These are phyloP conservation scores for Chloropicon primus DNA, from an alignment of 139 green algal genomes.

Conservation along the genomic window DNA sequence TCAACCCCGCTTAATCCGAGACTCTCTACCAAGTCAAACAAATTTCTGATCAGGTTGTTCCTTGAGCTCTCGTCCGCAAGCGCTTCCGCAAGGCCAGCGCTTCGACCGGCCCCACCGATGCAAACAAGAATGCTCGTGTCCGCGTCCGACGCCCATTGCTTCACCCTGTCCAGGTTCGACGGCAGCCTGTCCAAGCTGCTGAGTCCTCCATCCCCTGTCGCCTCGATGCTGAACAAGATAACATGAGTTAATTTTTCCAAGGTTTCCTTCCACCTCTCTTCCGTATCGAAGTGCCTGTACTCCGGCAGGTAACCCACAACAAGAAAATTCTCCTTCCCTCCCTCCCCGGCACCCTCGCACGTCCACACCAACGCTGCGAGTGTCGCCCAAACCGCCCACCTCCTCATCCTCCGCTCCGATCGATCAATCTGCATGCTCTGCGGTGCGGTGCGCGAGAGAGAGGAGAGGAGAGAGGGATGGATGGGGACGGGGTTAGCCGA, in stretches of 20 bases:
- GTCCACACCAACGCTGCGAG: too few relatives aligned
- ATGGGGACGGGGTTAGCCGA: not conserved
- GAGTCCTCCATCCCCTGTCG: not conserved
- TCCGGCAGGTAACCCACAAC: not conserved
- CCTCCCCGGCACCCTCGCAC: too few relatives aligned
- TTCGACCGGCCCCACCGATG: slow-evolving; percentile 8
- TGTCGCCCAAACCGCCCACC: too few relatives aligned
- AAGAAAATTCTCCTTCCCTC: too few relatives aligned
- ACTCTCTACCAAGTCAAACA: not conserved
- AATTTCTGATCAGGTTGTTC: not conserved
- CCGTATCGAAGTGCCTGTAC: not conserved
- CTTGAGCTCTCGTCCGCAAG: not conserved
- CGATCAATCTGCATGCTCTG: too few relatives aligned
- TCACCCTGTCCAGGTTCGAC: not conserved
- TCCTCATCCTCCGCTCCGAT: too few relatives aligned
- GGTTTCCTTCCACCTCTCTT: not conserved
- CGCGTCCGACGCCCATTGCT: not conserved
- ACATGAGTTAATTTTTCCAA: slow-evolving; percentile 7
- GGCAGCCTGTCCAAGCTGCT: slow-evolving; percentile 8
- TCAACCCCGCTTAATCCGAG: slow-evolving; percentile 11
- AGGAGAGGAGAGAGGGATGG: too few relatives aligned
- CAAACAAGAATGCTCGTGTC: slow-evolving; percentile 4
- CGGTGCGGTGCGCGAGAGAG: too few relatives aligned
- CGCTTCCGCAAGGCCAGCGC: not conserved
- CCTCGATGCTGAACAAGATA: slow-evolving; percentile 16